A percentile compares a stretch with the other conserved stretches of the same genome.
phyloP scores from a whole-genome alignment of 345 rosid genomes.

The Brassica cretica region DNA sequence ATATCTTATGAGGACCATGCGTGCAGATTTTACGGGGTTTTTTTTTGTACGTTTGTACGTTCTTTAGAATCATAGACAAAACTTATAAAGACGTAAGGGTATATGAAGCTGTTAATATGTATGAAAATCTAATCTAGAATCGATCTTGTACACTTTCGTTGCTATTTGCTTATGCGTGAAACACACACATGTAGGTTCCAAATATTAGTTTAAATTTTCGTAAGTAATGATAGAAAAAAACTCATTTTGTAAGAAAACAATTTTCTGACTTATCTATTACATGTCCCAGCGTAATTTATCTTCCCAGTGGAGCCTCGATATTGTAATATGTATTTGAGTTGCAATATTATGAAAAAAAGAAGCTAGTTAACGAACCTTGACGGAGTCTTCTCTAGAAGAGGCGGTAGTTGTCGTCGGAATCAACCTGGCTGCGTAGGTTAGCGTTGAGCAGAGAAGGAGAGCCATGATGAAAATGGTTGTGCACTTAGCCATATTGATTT shows the following conservation, averaged over 20 bases:
- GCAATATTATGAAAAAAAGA: background rate
- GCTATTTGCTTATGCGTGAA: background rate
- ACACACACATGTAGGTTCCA: background rate
- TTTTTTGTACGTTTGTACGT: background rate
- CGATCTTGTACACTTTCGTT: background rate
- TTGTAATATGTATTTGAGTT: background rate
- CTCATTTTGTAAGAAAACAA: background rate
- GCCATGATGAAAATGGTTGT: conserved; percentile 42
- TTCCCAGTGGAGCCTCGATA: background rate
- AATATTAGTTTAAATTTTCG: background rate
- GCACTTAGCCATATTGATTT: conserved; percentile 44
- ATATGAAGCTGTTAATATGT: background rate
- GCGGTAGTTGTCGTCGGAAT: conserved; percentile 40
- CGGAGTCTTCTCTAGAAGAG: conserved; percentile 33
- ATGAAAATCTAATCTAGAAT: background rate
- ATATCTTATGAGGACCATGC: conserved; percentile 6
- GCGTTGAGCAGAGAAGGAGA: conserved; percentile 52
- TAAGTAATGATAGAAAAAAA: background rate
- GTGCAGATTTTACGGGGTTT: background rate
- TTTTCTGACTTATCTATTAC: background rate
- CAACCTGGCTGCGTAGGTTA: conserved; percentile 49
- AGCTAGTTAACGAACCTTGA: conserved; percentile 37
- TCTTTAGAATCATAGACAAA: background rate
- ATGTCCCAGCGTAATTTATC: background rate
- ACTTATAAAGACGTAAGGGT: conserved; percentile 6